A percentile compares a stretch with the other conserved stretches of the same genome.
These are phyloP conservation scores for Podaxis mareebaensis DNA, from an alignment of 768 basidiomycete species.

Conservation along the genomic window DNA sequence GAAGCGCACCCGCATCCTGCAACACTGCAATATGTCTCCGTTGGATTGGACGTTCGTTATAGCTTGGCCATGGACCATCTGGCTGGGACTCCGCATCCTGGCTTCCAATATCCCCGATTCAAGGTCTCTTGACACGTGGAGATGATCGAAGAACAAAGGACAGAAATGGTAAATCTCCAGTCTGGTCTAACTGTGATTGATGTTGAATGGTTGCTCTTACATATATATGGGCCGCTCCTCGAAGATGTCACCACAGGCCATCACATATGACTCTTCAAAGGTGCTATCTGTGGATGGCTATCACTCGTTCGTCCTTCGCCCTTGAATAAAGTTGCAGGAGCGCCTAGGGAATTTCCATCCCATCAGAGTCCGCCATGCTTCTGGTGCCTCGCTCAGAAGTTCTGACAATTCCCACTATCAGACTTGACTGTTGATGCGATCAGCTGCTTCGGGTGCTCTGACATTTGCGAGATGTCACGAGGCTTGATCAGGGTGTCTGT, in stretches of 20 bases:
- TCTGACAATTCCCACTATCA: slow-evolving; percentile 23
- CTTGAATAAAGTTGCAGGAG: not conserved
- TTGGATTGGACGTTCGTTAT: not conserved
- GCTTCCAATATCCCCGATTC: slow-evolving; percentile 4
- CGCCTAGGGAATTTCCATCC: slow-evolving; percentile 14
- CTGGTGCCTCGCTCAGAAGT: slow-evolving; percentile 20
- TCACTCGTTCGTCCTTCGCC: slow-evolving; percentile 13
- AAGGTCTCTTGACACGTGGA: slow-evolving; percentile 2
- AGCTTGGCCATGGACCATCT: not conserved
- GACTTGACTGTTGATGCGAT: slow-evolving; percentile 25
- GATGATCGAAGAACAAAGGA: slow-evolving; percentile 1
- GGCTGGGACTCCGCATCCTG: not conserved
- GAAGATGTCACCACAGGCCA: not conserved
- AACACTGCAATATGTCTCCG: slow-evolving; percentile 7
- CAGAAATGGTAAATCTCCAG: slow-evolving; percentile 13
- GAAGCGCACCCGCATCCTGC: not conserved
- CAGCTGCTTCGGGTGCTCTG: slow-evolving; percentile 25
- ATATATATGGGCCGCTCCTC: not conserved
- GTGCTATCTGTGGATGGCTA: not conserved
- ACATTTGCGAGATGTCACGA: slow-evolving; percentile 32
- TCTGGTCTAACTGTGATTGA: not conserved
- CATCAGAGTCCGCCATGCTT: slow-evolving; percentile 18
- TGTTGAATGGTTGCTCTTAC: not conserved
- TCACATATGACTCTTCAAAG: not conserved
- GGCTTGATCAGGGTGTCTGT: slow-evolving; percentile 33